Evolutionary conservation across 169 alveolate genomes (phyloP).

Genomic region (Plasmodium gonderi): DNA sequence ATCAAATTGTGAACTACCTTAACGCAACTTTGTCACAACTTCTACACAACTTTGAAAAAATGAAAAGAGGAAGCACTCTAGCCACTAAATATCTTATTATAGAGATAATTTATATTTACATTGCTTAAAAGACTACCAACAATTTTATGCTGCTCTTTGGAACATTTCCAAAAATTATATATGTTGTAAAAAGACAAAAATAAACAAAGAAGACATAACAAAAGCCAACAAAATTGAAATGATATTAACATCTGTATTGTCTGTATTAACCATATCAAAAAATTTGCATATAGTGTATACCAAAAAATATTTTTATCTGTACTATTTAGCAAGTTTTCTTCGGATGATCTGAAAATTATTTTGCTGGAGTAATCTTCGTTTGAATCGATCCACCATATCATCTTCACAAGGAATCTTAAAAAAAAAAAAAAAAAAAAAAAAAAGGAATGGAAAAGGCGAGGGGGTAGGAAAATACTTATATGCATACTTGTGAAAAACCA

Average conservation of each 20-base stretch:
- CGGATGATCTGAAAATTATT: slow-evolving; percentile 41
- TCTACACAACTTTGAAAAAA: too few species aligned
- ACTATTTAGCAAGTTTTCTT: slow-evolving; percentile 29
- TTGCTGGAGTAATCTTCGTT: slow-evolving; percentile 64
- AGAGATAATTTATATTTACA: slow-evolving; percentile 24
- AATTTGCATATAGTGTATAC: slow-evolving; percentile 43
- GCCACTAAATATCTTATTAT: slow-evolving; percentile 15
- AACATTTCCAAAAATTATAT: slow-evolving; percentile 67
- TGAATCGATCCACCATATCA: slow-evolving; percentile 76
- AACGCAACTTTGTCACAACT: too few species aligned
- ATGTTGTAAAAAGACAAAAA: slow-evolving; percentile 51
- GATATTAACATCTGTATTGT: slow-evolving; percentile 71
- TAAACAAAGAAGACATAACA: slow-evolving; percentile 46
- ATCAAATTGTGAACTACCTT: too few species aligned
- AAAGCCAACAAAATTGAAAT: slow-evolving; percentile 69
- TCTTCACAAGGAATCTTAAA: slow-evolving; percentile 66
- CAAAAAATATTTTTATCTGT: slow-evolving; percentile 62
- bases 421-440: not conserved
- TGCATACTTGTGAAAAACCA: too few species aligned
- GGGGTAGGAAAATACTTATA: not conserved
- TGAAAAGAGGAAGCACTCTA: too few species aligned
- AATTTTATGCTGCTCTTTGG: slow-evolving; percentile 58
- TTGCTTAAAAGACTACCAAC: slow-evolving; percentile 21
- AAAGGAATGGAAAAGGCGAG: not conserved
- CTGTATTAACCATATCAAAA: slow-evolving; percentile 59